These are phyloP conservation scores for Amphirosellinia nigrospora DNA, from an alignment of 495 filamentous ascomycete species.

Conservation along the genomic window DNA sequence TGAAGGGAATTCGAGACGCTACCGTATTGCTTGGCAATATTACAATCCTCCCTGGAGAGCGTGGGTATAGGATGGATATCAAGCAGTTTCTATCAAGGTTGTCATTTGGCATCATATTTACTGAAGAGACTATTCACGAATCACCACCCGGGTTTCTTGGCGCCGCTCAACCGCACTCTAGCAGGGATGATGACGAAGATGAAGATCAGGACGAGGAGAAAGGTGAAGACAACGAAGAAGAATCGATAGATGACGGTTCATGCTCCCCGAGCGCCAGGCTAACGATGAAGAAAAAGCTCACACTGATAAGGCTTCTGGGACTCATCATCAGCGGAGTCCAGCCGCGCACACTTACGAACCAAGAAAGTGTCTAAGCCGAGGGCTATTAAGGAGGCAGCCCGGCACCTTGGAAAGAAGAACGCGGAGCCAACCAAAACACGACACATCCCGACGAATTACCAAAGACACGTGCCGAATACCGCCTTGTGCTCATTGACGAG, in stretches of 20 bases:
- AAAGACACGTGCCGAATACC: conserved; percentile 60
- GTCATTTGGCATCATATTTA: conserved; percentile 46
- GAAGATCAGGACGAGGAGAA: too few species aligned
- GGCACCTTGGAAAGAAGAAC: neutral
- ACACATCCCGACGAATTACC: conserved; percentile 7
- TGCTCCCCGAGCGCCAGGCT: conserved; percentile 32
- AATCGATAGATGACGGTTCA: conserved; percentile 25
- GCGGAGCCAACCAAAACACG: neutral
- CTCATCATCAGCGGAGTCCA: conserved; percentile 15
- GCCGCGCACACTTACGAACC: conserved; percentile 8
- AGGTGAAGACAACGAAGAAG: neutral
- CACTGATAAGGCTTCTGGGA: neutral
- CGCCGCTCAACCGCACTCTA: conserved; percentile 33
- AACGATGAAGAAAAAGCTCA: conserved; percentile 28
- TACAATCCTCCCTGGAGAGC: conserved; percentile 78
- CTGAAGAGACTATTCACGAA: conserved; percentile 40
- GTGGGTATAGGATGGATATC: conserved; percentile 50
- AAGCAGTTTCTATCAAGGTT: conserved; percentile 43
- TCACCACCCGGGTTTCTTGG: conserved; percentile 53
- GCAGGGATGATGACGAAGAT: conserved; percentile 29
- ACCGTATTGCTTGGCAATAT: conserved; percentile 73
- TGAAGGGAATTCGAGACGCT: conserved; percentile 70
- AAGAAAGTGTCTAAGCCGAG: neutral
- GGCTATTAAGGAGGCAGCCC: neutral
- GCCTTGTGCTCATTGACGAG: conserved; percentile 70